Evolutionary conservation across 805 yeast genomes (phyloP), one percentile per base, ranked within the genome.

Genomic region (Cyberlindnera euphorbiae): DNA sequence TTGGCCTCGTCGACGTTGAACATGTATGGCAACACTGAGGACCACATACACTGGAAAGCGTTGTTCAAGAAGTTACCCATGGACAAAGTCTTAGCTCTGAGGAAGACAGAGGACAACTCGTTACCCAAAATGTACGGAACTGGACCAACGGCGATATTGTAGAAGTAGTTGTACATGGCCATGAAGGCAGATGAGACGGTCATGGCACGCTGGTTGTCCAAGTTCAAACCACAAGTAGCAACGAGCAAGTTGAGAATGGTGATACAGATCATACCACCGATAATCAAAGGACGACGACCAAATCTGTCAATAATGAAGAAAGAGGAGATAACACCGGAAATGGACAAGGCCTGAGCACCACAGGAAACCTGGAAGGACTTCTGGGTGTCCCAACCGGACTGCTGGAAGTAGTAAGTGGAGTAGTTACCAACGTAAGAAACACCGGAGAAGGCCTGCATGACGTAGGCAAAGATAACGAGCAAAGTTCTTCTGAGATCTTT

Each of bases 341-440:
- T 42, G 6, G 65, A 55, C n/a, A 62, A 41, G 6, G 56, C 49
- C 38, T 59, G 60, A 11, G 58, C 58, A 31, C 61, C 64, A 42
- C 56, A 47, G 5, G 40, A 28, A 12, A 63, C 62, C 23, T 43
- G 45, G 56, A 67, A 71, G 8, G 75, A 58, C 48, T 62, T 61
- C 23, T 60, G 49, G 8, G 63, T 55, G 7, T 62, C 52, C 51
- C 66, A 63, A 30, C 77, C 77, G 18, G 75, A 69, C 34, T 67
- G 63, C 38, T 57, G 53, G 47, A 61, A 71, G 53, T 68, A 70
- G 46, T 69, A 71, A 13, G 77, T 67, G 9, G 74, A 53, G 52
- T 66, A 71, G 32, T 66, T 66, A 56, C 62, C 58, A 14, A 49
- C 43, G 47, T 66, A 69, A 8, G 69, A 52, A 6, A 74, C 64